Base-by-base conservation (phyloP, 2,329 filamentous ascomycete genomes). In the Microsporum audouinii region DNA sequence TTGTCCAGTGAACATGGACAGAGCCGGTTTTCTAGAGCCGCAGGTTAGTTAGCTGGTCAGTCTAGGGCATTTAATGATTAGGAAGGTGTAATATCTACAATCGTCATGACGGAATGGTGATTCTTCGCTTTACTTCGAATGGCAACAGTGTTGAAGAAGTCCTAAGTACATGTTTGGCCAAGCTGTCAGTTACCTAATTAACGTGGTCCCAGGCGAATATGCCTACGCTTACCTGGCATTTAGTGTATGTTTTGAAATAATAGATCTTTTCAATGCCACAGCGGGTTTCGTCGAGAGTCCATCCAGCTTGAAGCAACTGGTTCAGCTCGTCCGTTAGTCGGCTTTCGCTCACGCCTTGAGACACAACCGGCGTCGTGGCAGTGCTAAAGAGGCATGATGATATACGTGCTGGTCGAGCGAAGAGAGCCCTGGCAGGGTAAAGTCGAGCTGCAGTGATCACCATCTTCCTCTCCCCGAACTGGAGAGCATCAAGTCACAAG, bases 91-190 rank as follows among this genome's bases (percentile, higher is more conserved):
- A 38, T 39, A 5, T 31, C 3, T 68, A 75, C 73, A 60, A 75
- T 60, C 2, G 71, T 75, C 67, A 75, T 73, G 1, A 69, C 73
- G 27, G 73, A 66, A 66, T 75, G 73, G 62, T 75, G 73, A 57
- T 72, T 74, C 64, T 72, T 71, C 7, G 65, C 65, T 17, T 72
- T 68, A 63, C 59, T 61, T 23, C 51, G 36, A 29, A 57, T 57
- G 10, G 33, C 59, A 39, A 61, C 39, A 38, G 51, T 53, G 12
- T 61, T 39, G 12, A 57, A 29, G 38, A 61, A 61, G 41, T 61
- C 51, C 51, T 61, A 36, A 27, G 23, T 31, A n/a, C 5, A 29
- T 38, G 36, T 27, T 23, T 17, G 29, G n/a, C 4, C 27, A 4
- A 14, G 31, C 17, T 23, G 27, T 0, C 6, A 56, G 5, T 2